Percentiles rank a stretch among this genome's conserved stretches.
phyloP scores from a whole-genome alignment of 352 stramenopile genomes.

The Pythium aquatile region DNA sequence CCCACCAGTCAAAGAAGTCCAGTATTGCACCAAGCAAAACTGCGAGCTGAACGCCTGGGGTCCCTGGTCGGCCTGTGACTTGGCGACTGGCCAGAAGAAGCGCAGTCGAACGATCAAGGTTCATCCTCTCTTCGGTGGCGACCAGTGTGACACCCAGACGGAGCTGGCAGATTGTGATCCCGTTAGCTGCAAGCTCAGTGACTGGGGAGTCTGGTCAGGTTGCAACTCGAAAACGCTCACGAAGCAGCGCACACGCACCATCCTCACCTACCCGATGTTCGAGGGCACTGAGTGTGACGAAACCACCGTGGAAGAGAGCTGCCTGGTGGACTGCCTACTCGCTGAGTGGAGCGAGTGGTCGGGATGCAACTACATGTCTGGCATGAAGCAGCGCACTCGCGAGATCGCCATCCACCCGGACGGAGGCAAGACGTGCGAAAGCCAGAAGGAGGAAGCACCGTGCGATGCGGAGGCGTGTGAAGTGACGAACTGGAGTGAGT shows the following conservation, averaged over 20 bases:
- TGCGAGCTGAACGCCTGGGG: slow-evolving; percentile 44
- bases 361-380: slow-evolving; percentile 43
- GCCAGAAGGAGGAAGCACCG: slow-evolving; percentile 17
- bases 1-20: slow-evolving; percentile 23
- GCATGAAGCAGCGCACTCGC: slow-evolving; percentile 42
- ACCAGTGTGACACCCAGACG: slow-evolving; percentile 34
- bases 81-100: slow-evolving; percentile 31
- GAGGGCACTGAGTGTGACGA: slow-evolving; percentile 31
- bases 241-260: slow-evolving; percentile 35
- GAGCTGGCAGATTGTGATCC: slow-evolving; percentile 43
- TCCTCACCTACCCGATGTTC: slow-evolving; percentile 26
- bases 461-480: slow-evolving; percentile 51
- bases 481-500: slow-evolving; percentile 45
- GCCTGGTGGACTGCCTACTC: slow-evolving; percentile 49
- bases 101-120: slow-evolving; percentile 37
- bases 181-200: slow-evolving; percentile 38
- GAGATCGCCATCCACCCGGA: slow-evolving; percentile 34
- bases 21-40: slow-evolving; percentile 36
- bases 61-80: slow-evolving; percentile 27
- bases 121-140: slow-evolving; percentile 36
- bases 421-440: slow-evolving; percentile 30
- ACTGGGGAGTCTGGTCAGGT: slow-evolving; percentile 49
- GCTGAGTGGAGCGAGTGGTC: slow-evolving; percentile 48
- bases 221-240: slow-evolving; percentile 37
- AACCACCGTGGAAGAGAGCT: slow-evolving; percentile 28